These are phyloP conservation scores for Neospora caninum DNA, from an alignment of 169 alveolate species.

Conservation along the genomic window DNA sequence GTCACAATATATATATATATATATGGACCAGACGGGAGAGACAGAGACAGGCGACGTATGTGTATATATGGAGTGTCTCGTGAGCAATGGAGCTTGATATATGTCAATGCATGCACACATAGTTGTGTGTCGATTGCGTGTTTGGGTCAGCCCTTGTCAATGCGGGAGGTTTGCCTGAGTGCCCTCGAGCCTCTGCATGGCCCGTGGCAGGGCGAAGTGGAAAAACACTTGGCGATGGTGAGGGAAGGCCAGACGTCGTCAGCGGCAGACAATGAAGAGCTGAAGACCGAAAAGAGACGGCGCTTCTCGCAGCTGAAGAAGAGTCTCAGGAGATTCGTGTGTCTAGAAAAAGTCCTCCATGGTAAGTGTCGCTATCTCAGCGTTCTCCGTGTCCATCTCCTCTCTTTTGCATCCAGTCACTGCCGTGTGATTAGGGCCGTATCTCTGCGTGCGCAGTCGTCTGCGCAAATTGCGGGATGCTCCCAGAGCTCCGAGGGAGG, in stretches of 20 bases:
- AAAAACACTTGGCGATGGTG: not conserved
- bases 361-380: not conserved
- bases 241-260: not conserved
- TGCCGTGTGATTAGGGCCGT: too few species aligned
- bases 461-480: too few species aligned
- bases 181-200: not conserved
- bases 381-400: not conserved
- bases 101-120: too few species aligned
- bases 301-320: not conserved
- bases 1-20: too few species aligned
- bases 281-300: not conserved
- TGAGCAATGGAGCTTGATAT: not conserved
- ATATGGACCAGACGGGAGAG: too few species aligned
- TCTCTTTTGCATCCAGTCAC: too few species aligned
- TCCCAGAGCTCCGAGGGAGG: too few species aligned
- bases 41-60: too few species aligned
- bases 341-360: conserved; percentile 3
- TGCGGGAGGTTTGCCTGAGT: not conserved
- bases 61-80: not conserved
- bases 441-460: too few species aligned
- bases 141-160: not conserved
- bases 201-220: not conserved
- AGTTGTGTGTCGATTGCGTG: too few species aligned
- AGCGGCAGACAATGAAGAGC: not conserved
- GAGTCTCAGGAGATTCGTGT: not conserved